Evolutionary conservation across 768 basidiomycete genomes (phyloP).

Genomic region (Sporobolomyces phaffii): DNA sequence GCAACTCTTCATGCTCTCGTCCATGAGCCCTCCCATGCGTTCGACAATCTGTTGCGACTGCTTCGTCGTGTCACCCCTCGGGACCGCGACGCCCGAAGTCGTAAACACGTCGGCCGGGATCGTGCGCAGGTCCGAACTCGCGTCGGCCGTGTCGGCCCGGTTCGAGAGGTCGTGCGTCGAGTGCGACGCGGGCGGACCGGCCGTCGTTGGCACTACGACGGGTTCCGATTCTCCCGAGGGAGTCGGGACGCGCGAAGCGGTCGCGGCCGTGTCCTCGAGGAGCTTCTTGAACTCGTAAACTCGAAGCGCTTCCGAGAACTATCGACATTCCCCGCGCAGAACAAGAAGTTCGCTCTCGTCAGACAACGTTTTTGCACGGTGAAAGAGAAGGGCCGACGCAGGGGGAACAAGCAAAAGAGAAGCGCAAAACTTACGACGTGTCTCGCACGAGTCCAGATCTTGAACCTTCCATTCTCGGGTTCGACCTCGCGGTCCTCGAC

Average conservation of each 20-base stretch:
- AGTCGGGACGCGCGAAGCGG: slow-evolving; percentile 28
- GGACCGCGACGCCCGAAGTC: slow-evolving; percentile 1
- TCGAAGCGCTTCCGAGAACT: slow-evolving; percentile 66
- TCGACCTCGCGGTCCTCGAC: slow-evolving; percentile 52
- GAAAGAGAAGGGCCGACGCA: background rate
- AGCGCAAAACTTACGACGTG: slow-evolving; percentile 54
- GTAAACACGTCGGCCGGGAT: slow-evolving; percentile 19
- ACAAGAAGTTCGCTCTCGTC: background rate
- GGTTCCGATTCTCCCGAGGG: background rate
- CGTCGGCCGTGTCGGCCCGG: background rate
- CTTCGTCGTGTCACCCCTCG: background rate
- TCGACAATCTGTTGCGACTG: slow-evolving; percentile 13
- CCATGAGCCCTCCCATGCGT: slow-evolving; percentile 66
- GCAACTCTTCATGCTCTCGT: slow-evolving; percentile 70
- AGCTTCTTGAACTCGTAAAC: slow-evolving; percentile 70
- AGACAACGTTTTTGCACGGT: background rate
- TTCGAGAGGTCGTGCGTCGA: background rate
- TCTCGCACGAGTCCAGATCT: slow-evolving; percentile 71
- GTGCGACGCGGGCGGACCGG: slow-evolving; percentile 2
- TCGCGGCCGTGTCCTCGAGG: slow-evolving; percentile 48
- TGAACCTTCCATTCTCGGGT: slow-evolving; percentile 54
- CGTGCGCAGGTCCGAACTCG: slow-evolving; percentile 2
- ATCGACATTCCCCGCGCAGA: no score
- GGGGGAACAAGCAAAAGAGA: no score
- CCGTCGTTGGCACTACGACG: slow-evolving; percentile 24